phyloP scores from a whole-genome alignment of 495 filamentous ascomycete genomes.

The Aspergillus carlsbadensis region DNA sequence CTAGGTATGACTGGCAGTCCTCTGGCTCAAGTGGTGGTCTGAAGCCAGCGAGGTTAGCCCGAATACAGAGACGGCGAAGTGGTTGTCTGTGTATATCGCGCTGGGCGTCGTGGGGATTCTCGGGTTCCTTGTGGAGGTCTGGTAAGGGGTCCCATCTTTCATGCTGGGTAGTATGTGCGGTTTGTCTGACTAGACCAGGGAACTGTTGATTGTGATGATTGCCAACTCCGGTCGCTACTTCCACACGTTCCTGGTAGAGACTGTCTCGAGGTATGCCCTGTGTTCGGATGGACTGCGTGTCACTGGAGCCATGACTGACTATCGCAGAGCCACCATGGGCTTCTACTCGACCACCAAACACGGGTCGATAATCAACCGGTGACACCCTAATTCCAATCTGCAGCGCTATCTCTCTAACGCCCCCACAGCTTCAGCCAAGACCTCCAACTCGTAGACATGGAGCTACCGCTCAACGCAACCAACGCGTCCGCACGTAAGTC shows the following conservation, averaged over 20 bases:
- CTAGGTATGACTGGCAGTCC: no score
- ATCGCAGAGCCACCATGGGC: no score
- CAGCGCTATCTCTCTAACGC: no score
- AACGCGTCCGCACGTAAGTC: constrained; percentile 3
- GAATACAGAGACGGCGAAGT: constrained; percentile 36
- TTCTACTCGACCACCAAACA: no score
- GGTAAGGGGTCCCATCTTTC: background rate
- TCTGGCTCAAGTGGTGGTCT: constrained; percentile 51
- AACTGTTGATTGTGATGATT: no score
- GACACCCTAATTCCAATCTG: no score
- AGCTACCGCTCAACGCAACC: constrained; percentile 24
- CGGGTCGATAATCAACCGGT: background rate
- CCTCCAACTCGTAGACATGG: constrained; percentile 42
- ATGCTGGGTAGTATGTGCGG: constrained; percentile 8
- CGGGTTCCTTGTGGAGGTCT: background rate
- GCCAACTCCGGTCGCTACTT: no score
- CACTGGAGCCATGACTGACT: no score
- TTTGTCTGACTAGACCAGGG: background rate
- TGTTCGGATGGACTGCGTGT: no score
- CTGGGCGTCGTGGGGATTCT: background rate
- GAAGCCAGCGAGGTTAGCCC: constrained; percentile 31
- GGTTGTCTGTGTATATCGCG: background rate
- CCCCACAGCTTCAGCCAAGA: constrained; percentile 36
- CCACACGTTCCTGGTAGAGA: no score
- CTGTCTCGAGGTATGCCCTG: no score